phyloP scores from a whole-genome alignment of 2,329 filamentous ascomycete genomes.

The Aspergillus thermomutatus region DNA sequence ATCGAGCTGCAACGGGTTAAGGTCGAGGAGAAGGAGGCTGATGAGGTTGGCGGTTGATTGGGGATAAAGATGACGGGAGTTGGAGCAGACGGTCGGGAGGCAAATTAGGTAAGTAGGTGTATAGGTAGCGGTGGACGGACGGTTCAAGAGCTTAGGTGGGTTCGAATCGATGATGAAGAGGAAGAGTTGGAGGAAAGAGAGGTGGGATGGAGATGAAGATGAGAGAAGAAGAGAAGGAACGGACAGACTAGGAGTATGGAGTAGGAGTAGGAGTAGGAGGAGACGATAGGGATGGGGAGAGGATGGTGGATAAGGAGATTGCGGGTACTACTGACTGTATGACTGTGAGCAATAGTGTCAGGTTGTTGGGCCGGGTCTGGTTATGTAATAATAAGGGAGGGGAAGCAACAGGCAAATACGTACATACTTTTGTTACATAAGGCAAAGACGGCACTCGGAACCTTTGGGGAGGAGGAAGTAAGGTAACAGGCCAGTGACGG shows the following conservation, averaged over 20 bases:
- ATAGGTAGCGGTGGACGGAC: slow-evolving; percentile 6
- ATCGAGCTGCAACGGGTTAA: slow-evolving; percentile 6
- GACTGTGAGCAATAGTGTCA: slow-evolving; percentile 5
- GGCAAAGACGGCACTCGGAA: slow-evolving; percentile 15
- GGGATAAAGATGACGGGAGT: slow-evolving; percentile 5
- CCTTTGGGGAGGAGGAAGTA: slow-evolving; percentile 11
- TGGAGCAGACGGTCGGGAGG: slow-evolving; percentile 6
- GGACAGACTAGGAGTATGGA: slow-evolving; percentile 9
- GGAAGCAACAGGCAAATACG: slow-evolving; percentile 10
- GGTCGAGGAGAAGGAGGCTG: slow-evolving; percentile 6
- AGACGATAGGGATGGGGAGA: slow-evolving; percentile 13
- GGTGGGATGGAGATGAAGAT: slow-evolving; percentile 17
- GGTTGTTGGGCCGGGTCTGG: slow-evolving; percentile 9
- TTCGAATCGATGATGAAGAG: slow-evolving; percentile 12
- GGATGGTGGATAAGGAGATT: slow-evolving; percentile 14
- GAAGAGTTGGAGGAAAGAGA: slow-evolving; percentile 17
- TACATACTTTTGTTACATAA: slow-evolving; percentile 10
- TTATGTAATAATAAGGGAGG: slow-evolving; percentile 1
- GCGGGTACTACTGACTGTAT: slow-evolving; percentile 2
- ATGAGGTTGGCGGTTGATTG: slow-evolving; percentile 8
- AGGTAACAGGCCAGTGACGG: slow-evolving; percentile 8
- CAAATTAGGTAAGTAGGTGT: slow-evolving; percentile 9
- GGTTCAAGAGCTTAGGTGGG: slow-evolving; percentile 9
- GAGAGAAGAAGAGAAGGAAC: slow-evolving; percentile 16
- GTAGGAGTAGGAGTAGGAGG: slow-evolving; percentile 5